Percentiles rank a stretch among this genome's conserved stretches.
Evolutionary conservation across 345 rosid species (phyloP).

Genomic region (Melaleuca alternifolia): DNA sequence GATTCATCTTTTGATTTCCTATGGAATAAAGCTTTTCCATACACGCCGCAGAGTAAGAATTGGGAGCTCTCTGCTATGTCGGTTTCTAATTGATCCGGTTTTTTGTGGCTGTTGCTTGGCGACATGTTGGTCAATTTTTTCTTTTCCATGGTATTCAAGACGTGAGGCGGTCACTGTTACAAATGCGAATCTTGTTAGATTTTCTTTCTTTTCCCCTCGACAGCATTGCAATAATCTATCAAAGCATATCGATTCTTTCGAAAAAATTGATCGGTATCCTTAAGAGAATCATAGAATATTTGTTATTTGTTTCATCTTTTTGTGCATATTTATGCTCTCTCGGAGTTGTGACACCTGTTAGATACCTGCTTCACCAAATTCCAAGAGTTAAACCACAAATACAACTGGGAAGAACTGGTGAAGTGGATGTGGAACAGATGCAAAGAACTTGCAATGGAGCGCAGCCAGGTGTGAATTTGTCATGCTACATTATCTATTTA

Average conservation of each 20-base stretch:
- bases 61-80: conserved; percentile 10
- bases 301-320: neutral
- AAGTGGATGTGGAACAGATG: neutral
- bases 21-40: conserved; percentile 28
- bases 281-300: conserved; percentile 5
- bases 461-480: neutral
- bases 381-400: neutral
- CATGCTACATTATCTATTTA: neutral
- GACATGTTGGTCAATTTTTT: conserved; percentile 1
- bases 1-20: conserved; percentile 10
- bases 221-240: conserved; percentile 31
- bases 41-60: conserved; percentile 10
- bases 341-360: neutral
- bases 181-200: conserved; percentile 10
- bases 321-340: neutral
- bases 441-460: neutral
- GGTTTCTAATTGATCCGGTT: conserved; percentile 11
- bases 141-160: conserved; percentile 7
- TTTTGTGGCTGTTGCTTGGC: conserved; percentile 21
- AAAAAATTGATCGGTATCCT: conserved; percentile 3
- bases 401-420: neutral
- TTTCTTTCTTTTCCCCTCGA: conserved; percentile 5
- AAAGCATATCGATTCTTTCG: conserved; percentile 24
- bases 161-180: conserved; percentile 13
- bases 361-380: neutral